Evolutionary conservation across 495 filamentous ascomycete genomes (phyloP), one percentile per base, ranked within the genome.

Genomic region (Penicillium robsamsonii): DNA sequence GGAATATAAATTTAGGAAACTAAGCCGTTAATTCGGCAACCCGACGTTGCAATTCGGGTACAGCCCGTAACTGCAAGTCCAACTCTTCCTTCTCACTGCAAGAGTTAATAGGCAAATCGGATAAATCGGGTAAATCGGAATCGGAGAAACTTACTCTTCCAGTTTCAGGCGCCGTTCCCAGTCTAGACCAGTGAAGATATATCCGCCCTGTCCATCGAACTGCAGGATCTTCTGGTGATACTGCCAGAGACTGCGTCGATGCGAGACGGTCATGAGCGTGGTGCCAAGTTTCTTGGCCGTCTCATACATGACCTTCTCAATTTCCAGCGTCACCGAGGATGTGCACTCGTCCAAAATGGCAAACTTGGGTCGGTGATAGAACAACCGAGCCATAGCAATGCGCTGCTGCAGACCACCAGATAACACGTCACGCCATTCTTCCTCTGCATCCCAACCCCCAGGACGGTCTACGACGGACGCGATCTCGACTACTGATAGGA

Each of bases 261-360:
- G 94, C 53, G 84, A 89, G 3, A 98, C 94, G 0, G 94, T 98
- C 89, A 98, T 97, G 41, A 98, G 75, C 3, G 94, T 97, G 62
- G 95, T 93, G 5, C 90, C 91, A 22, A 96, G 74, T 35, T 79
- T 76, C 80, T 98, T 98, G 46, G 95, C 94, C 18, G 87, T 93
- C 54, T 96, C 92, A 71, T 98, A 98, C 91, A 98, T 96, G 65
- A 90, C 80, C 64, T 90, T 89, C 67, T 98, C 94, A 40, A 92
- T 92, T 45, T 96, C 92, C 9, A 96, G 79, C 8, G 96, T 96
- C 22, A 97, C 91, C 49, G 84, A 89, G 46, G 87, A 91, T 2
- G 94, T 98, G 75, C 94, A 98, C 73, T 98, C 94, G 70, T 98
- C 94, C 20, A 98, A 77, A 62, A 98, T 98, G 15, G 94, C 94